Evolutionary conservation across 2,329 filamentous ascomycete genomes (phyloP).

Genomic region (Zopfia rhizophila): DNA sequence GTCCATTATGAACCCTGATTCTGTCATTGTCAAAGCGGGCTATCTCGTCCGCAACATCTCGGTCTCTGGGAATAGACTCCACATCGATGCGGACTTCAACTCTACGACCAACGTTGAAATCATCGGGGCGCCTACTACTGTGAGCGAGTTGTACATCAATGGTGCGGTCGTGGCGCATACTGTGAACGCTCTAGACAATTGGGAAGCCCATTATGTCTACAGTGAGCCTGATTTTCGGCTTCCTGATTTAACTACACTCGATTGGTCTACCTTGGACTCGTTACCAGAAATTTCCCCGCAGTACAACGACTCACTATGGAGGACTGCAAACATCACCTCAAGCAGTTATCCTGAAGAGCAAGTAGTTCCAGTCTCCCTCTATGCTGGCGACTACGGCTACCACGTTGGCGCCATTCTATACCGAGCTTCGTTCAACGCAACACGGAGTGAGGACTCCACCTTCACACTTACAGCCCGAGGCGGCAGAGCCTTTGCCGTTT

Average conservation of each 20-base stretch:
- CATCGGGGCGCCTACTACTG: slow-evolving; percentile 64
- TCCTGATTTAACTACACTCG: slow-evolving; percentile 53
- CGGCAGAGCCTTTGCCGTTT: slow-evolving; percentile 67
- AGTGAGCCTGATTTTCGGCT: slow-evolving; percentile 61
- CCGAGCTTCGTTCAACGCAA: slow-evolving; percentile 54
- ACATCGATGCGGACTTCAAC: slow-evolving; percentile 75
- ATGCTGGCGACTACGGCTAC: slow-evolving; percentile 55
- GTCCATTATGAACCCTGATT: not conserved
- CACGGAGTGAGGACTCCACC: slow-evolving; percentile 65
- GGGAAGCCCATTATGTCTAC: slow-evolving; percentile 59
- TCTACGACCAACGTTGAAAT: slow-evolving; percentile 71
- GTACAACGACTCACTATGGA: slow-evolving; percentile 65
- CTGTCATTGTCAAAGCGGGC: slow-evolving; percentile 67
- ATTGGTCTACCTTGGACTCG: slow-evolving; percentile 57
- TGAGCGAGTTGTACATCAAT: slow-evolving; percentile 68
- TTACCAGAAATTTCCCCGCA: slow-evolving; percentile 59
- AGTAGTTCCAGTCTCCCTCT: slow-evolving; percentile 53
- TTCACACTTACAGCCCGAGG: slow-evolving; percentile 65
- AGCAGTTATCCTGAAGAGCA: slow-evolving; percentile 73
- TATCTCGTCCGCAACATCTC: slow-evolving; percentile 69
- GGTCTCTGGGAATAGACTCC: slow-evolving; percentile 63
- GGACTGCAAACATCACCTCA: slow-evolving; percentile 63
- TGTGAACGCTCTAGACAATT: no score
- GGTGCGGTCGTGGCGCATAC: no score
- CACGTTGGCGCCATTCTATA: slow-evolving; percentile 55